Conservation (phyloP, 306 rosid species). For the Glycine latifolia region DNA sequence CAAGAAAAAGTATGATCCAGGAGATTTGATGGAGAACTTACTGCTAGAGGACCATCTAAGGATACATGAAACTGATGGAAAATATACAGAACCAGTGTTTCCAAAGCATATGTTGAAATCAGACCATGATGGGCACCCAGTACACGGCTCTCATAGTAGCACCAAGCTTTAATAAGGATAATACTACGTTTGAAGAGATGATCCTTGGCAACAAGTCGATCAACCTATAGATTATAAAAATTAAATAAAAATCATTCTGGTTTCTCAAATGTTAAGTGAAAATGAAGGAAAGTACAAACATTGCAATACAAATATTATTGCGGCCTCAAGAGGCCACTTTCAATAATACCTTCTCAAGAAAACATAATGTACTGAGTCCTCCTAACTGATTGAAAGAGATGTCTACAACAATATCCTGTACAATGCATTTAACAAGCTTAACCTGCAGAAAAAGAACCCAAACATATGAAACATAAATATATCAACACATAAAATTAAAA, state of each 20-base stretch:
- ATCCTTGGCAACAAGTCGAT: constrained; percentile 74
- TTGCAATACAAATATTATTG: constrained; percentile 1
- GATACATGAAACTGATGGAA: constrained; percentile 77
- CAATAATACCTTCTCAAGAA: constrained; percentile 84
- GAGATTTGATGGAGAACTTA: constrained; percentile 59
- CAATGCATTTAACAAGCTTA: constrained; percentile 89
- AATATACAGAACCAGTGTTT: constrained; percentile 81
- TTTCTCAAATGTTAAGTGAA: constrained; percentile 23
- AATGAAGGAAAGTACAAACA: not conserved
- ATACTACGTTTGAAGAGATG: constrained; percentile 90
- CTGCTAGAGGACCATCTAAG: constrained; percentile 78
- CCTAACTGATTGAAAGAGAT: constrained; percentile 96
- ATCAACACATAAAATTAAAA: constrained; percentile 28
- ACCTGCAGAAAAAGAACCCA: constrained; percentile 67
- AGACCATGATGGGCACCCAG: constrained; percentile 94
- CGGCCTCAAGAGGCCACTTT: constrained; percentile 28
- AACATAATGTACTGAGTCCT: constrained; percentile 85
- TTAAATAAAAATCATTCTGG: constrained; percentile 11
- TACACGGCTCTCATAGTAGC: constrained; percentile 91
- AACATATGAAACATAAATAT: constrained; percentile 18
- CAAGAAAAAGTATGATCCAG: constrained; percentile 25
- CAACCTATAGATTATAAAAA: constrained; percentile 61
- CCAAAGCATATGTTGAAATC: constrained; percentile 93
- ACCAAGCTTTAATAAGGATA: constrained; percentile 88
- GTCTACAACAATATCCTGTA: constrained; percentile 84